phyloP scores from a whole-genome alignment of 306 rosid genomes.

The Sechiopsis laciniata region DNA sequence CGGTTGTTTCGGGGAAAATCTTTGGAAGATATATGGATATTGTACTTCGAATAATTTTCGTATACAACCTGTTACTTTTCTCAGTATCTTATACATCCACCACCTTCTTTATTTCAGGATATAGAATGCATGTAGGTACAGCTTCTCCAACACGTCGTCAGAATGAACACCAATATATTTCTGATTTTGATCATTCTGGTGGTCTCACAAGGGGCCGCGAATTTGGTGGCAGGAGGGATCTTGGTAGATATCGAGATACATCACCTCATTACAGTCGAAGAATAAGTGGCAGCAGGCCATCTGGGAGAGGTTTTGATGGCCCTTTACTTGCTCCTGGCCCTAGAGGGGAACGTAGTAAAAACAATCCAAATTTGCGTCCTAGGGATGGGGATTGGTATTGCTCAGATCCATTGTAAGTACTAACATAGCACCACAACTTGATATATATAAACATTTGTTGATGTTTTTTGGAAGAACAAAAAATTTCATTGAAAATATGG shows the following conservation, averaged over 20 bases:
- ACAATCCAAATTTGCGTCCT: constrained; percentile 85
- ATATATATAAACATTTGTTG: neutral
- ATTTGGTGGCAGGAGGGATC: constrained; percentile 55
- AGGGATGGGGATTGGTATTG: constrained; percentile 94
- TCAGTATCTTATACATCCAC: constrained; percentile 35
- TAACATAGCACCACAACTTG: neutral
- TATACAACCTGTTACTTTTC: constrained; percentile 27
- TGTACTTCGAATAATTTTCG: constrained; percentile 25
- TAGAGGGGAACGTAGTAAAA: constrained; percentile 60
- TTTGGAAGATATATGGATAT: constrained; percentile 34
- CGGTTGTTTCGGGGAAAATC: constrained; percentile 37
- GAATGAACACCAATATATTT: constrained; percentile 47
- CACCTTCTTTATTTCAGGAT: constrained; percentile 68
- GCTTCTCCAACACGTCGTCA: constrained; percentile 72
- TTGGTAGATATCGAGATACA: constrained; percentile 63
- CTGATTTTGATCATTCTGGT: constrained; percentile 49
- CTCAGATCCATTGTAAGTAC: constrained; percentile 65
- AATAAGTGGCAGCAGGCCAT: constrained; percentile 60
- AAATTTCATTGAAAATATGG: no score
- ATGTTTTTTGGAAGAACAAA: no score
- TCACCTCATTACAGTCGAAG: constrained; percentile 71
- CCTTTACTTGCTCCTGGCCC: constrained; percentile 52
- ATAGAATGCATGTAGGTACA: constrained; percentile 90
- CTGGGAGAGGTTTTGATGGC: constrained; percentile 64
- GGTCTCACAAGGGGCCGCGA: constrained; percentile 48